Base-by-base conservation (phyloP, 441 rosid genomes). In the Corymbia calophylla region DNA sequence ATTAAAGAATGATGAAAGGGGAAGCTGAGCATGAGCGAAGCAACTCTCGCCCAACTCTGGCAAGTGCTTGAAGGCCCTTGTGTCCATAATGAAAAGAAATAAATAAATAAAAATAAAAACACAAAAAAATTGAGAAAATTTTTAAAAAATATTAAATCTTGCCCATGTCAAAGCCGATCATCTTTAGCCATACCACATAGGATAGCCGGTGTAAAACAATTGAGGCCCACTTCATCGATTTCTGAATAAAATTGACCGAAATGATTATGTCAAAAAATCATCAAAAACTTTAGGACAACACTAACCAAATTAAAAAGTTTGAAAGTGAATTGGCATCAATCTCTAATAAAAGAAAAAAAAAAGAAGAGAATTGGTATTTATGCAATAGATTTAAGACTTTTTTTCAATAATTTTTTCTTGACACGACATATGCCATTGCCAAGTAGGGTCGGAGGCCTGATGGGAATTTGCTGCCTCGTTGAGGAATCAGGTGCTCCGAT, bases 301-400 rank as follows among this genome's bases (percentile, higher is more conserved):
- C 5, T 0, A 27, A 56, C 23, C 12, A 56, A 56, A 56, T 27
- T 58, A 2, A 60, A 60, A 60, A 12, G 7, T 12, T 27, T 60
- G 15, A 23, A 3, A 27, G 11, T 23, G 13, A 11, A 60, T 1
- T 11, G 8, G 66, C 7, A 27, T 25, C n/a, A n/a, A 3, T 9
- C 23, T 56, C 11, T 2, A 2, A 27, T 1, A 0, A 2, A 60
- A 27, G 11, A 60, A 5, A 21, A 17, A 54, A 0, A 6, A 18
- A 7, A 35, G 39, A 35, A 35, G 39, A 4, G 6, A 53, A 0
- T 54, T 2, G 8, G 0, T 18, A 18, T 54, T 54, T 21, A 16
- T 54, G 18, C 7, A 7, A 54, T 54, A 27, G 39, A 35, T 16
- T 66, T 8, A 66, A 3, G 23, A 66, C 58, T 66, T 66, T 17